These are phyloP conservation scores for Pichia paraexigua DNA, from an alignment of 805 yeast genomes.

Conservation along the genomic window DNA sequence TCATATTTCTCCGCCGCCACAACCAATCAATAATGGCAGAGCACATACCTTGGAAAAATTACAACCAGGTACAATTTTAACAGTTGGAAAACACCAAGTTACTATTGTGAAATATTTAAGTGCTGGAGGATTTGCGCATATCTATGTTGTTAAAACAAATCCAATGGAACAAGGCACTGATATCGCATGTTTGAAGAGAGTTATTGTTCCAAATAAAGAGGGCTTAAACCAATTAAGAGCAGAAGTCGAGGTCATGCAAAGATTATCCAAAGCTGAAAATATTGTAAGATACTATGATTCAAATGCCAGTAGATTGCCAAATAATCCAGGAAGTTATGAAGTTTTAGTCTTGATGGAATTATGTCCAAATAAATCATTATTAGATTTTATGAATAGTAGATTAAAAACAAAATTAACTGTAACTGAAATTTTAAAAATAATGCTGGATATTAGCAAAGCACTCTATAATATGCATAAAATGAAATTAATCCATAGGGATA, in stretches of 20 bases:
- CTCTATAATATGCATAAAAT: constrained; percentile 77
- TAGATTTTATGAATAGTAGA: constrained; percentile 86
- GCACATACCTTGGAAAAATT: constrained; percentile 14
- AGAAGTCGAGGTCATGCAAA: constrained; percentile 96
- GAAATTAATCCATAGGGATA: constrained; percentile 81
- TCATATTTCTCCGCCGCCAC: neutral
- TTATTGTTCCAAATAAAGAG: constrained; percentile 87
- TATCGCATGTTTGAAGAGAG: constrained; percentile 83
- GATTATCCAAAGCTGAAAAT: constrained; percentile 67
- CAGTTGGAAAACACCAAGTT: constrained; percentile 42
- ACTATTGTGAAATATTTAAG: constrained; percentile 35
- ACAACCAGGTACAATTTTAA: constrained; percentile 35
- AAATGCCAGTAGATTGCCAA: constrained; percentile 71
- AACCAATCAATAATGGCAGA: neutral
- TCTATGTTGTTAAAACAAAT: constrained; percentile 66
- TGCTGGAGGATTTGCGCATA: constrained; percentile 84
- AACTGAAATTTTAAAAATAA: constrained; percentile 69
- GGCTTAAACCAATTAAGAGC: constrained; percentile 77
- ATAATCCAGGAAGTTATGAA: constrained; percentile 52
- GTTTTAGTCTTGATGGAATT: constrained; percentile 89
- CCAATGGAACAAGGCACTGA: constrained; percentile 49
- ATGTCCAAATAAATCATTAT: constrained; percentile 78
- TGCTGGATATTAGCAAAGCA: constrained; percentile 75
- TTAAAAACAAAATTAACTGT: constrained; percentile 72
- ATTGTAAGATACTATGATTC: constrained; percentile 91